Evolutionary conservation across 2,329 filamentous ascomycete genomes (phyloP).

Genomic region (Epichloe elymi): DNA sequence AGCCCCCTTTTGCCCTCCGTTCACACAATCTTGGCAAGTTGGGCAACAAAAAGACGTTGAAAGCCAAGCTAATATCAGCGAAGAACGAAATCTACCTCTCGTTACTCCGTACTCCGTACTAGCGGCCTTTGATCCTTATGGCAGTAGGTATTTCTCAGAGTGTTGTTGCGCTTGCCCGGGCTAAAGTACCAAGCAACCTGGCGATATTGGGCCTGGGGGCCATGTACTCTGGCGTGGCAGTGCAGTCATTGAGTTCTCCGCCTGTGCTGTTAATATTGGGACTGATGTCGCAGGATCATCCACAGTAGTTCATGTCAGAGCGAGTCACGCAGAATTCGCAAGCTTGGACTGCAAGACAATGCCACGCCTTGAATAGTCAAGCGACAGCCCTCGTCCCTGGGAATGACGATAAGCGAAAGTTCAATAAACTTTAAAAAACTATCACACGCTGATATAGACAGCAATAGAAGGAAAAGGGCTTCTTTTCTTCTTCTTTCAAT

Average conservation of each 20-base stretch:
- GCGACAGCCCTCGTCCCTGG: not conserved
- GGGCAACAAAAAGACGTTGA: too few species aligned
- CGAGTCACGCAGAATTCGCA: slow-evolving; percentile 1
- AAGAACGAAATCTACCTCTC: too few species aligned
- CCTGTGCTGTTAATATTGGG: not conserved
- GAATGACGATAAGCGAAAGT: not conserved
- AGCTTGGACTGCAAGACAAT: not conserved
- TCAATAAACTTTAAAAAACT: not conserved
- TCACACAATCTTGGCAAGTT: too few species aligned
- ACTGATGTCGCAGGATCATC: not conserved
- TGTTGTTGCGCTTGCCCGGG: too few species aligned
- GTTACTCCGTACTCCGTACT: too few species aligned
- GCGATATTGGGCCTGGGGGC: too few species aligned
- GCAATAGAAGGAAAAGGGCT: not conserved
- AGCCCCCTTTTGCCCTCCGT: not conserved
- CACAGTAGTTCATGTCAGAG: not conserved
- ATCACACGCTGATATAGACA: not conserved
- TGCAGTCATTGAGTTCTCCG: too few species aligned
- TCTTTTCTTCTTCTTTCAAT: not conserved
- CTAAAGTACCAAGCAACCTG: too few species aligned
- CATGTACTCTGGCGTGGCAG: too few species aligned
- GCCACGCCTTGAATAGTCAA: not conserved
- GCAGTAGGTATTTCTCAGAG: too few species aligned
- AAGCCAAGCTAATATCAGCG: too few species aligned
- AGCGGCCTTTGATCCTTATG: too few species aligned